These are phyloP conservation scores for Tolypocladium cylindrosporum DNA, from an alignment of 2,329 filamentous ascomycete genomes.

Conservation along the genomic window DNA sequence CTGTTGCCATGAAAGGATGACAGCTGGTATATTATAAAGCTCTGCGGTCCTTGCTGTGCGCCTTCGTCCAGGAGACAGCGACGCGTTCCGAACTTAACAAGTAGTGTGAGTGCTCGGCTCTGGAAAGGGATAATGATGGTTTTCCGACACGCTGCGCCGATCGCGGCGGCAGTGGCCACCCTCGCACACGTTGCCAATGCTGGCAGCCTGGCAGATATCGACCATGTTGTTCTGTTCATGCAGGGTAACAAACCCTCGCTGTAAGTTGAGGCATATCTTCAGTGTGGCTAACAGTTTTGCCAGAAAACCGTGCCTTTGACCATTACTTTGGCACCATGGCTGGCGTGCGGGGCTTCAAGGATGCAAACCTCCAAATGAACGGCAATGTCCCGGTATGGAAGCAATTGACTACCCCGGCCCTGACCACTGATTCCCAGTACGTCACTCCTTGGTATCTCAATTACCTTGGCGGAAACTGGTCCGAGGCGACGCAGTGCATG, in stretches of 20 bases:
- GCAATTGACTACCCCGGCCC: constrained; percentile 28
- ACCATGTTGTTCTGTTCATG: background rate
- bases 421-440: constrained; percentile 29
- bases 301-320: constrained; percentile 26
- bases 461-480: constrained; percentile 38
- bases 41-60: too few species aligned
- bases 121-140: background rate
- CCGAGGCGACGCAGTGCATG: constrained; percentile 44
- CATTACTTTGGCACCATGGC: constrained; percentile 48
- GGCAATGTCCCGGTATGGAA: constrained; percentile 33
- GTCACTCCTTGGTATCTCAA: constrained; percentile 46
- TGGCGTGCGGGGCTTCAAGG: constrained; percentile 43
- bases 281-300: too few species aligned
- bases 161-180: background rate
- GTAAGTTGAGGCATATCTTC: background rate
- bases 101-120: background rate
- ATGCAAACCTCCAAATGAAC: constrained; percentile 44
- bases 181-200: background rate
- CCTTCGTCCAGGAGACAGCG: background rate
- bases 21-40: background rate
- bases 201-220: background rate
- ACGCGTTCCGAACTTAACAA: background rate
- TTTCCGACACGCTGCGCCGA: background rate
- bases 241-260: background rate
- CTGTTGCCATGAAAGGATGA: background rate